Evolutionary conservation across 2,329 filamentous ascomycete genomes (phyloP).

Genomic region (Aureobasidium sp.): DNA sequence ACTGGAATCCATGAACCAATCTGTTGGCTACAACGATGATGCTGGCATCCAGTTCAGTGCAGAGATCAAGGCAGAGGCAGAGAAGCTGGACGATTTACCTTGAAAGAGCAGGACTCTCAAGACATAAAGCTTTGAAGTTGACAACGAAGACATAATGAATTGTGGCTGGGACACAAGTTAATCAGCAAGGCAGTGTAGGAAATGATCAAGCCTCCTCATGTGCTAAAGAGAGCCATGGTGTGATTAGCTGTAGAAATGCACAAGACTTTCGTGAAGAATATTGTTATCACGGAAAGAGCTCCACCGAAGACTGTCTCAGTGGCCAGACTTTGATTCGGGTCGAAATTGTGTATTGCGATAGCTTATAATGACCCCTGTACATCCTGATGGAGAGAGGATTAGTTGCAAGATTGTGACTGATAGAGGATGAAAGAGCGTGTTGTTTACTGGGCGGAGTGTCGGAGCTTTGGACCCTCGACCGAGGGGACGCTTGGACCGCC

Average conservation of each 20-base stretch:
- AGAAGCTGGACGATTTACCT: constrained; percentile 1
- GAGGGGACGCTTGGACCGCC: neutral
- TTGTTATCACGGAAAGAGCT: too few relatives aligned
- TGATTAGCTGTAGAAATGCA: neutral
- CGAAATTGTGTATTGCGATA: too few relatives aligned
- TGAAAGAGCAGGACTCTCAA: neutral
- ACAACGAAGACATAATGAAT: neutral
- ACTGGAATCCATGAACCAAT: constrained; percentile 4
- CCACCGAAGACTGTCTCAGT: too few relatives aligned
- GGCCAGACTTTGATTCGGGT: too few relatives aligned
- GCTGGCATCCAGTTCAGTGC: neutral
- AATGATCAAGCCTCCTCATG: neutral
- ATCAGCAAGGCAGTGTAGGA: neutral
- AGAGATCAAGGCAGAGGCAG: constrained; percentile 1
- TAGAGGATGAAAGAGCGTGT: neutral
- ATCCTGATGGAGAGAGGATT: too few relatives aligned
- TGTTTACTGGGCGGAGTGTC: neutral
- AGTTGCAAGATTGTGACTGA: neutral
- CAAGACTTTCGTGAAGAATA: too few relatives aligned
- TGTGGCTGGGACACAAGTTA: neutral
- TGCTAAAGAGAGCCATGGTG: neutral
- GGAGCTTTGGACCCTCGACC: neutral
- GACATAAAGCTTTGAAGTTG: neutral
- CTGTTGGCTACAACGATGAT: constrained; percentile 11
- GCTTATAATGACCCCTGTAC: too few relatives aligned